Evolutionary conservation across 2,329 filamentous ascomycete genomes (phyloP).

Genomic region (Didymella exigua): DNA sequence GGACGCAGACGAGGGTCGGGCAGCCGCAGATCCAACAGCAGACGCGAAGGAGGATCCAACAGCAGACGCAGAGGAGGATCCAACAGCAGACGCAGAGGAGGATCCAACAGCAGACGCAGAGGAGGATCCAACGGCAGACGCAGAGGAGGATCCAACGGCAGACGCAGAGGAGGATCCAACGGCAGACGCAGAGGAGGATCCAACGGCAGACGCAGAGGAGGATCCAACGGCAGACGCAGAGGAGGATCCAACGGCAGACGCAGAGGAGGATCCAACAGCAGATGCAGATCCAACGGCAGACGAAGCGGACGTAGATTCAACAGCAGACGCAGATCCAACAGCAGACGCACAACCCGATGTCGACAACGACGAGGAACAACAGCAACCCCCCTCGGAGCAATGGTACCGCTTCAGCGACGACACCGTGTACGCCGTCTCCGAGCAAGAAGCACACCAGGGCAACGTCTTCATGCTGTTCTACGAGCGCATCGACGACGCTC

Average conservation of each 20-base stretch:
- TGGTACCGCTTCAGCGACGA: conserved; percentile 97
- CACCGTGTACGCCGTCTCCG: conserved; percentile 74
- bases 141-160: background rate
- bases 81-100: too few species aligned
- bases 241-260: background rate
- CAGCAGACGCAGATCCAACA: background rate
- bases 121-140: background rate
- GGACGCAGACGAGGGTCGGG: conserved; percentile 4
- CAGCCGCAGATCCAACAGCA: background rate
- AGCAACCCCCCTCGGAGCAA: conserved; percentile 47
- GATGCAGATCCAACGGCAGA: too few species aligned
- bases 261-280: too few species aligned
- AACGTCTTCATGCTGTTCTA: conserved; percentile 99
- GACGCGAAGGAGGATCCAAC: too few species aligned
- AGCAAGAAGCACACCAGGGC: conserved; percentile 74
- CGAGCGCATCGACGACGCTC: conserved; percentile 60
- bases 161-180: too few species aligned
- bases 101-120: too few species aligned
- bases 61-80: too few species aligned
- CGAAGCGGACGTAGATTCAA: too few species aligned
- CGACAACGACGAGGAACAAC: conserved; percentile 29
- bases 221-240: too few species aligned
- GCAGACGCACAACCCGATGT: background rate
- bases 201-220: too few species aligned
- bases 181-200: too few species aligned